phyloP scores from a whole-genome alignment of 2,329 filamentous ascomycete species.

The Colletotrichum truncatum region DNA sequence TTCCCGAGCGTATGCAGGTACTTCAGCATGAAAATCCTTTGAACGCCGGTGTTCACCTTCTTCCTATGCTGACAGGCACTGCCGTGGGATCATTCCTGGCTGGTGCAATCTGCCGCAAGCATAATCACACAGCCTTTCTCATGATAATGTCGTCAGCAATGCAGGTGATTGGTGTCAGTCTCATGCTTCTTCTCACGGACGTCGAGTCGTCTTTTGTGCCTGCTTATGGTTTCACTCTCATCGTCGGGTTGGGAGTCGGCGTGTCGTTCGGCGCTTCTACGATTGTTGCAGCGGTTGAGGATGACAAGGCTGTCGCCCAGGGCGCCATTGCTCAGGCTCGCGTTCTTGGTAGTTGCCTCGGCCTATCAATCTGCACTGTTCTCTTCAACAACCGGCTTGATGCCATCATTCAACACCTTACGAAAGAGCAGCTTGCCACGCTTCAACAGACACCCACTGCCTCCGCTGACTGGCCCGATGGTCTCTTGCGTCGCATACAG shows the following conservation, averaged over 20 bases:
- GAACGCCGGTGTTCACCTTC: slow-evolving; percentile 63
- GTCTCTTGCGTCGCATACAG: slow-evolving; percentile 45
- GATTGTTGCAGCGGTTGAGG: slow-evolving; percentile 65
- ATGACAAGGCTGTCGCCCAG: slow-evolving; percentile 65
- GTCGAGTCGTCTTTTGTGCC: slow-evolving; percentile 44
- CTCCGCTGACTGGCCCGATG: slow-evolving; percentile 42
- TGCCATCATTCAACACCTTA: slow-evolving; percentile 46
- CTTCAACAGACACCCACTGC: slow-evolving; percentile 56
- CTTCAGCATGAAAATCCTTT: slow-evolving; percentile 62
- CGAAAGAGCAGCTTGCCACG: slow-evolving; percentile 46
- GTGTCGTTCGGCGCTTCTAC: slow-evolving; percentile 66
- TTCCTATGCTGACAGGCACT: slow-evolving; percentile 66
- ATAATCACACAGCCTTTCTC: slow-evolving; percentile 62
- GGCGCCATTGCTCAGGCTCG: slow-evolving; percentile 68
- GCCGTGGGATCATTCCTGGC: slow-evolving; percentile 65
- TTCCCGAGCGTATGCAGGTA: slow-evolving; percentile 70
- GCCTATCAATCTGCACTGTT: slow-evolving; percentile 66
- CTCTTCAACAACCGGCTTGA: slow-evolving; percentile 61
- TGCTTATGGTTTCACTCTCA: slow-evolving; percentile 63
- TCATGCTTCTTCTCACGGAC: slow-evolving; percentile 55
- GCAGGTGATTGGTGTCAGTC: slow-evolving; percentile 60
- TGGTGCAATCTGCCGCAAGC: slow-evolving; percentile 61
- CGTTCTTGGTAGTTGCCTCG: slow-evolving; percentile 67
- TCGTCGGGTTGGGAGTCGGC: slow-evolving; percentile 68
- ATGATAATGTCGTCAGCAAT: slow-evolving; percentile 58